These are phyloP conservation scores for Wallacemonas sp. DNA, from an alignment of 208 protist genomes.

Conservation along the genomic window DNA sequence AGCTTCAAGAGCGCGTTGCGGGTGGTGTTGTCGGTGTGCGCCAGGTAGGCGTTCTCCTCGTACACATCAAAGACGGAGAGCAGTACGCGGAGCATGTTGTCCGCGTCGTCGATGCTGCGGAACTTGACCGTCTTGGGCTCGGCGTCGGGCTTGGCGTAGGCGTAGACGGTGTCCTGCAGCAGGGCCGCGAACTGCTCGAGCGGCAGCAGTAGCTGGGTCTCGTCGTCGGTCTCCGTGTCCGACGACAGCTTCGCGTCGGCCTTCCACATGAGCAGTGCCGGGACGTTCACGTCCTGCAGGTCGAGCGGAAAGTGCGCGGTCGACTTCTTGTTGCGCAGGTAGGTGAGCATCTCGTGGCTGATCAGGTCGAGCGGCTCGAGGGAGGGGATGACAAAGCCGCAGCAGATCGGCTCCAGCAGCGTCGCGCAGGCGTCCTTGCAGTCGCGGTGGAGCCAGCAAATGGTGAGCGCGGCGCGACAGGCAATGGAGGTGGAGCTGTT, in stretches of 20 bases:
- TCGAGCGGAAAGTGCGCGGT: slow-evolving; percentile 41
- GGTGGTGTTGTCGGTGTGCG: slow-evolving; percentile 88
- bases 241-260: slow-evolving; percentile 58
- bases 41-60: slow-evolving; percentile 85
- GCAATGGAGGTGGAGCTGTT: slow-evolving; percentile 76
- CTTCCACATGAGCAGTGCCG: slow-evolving; percentile 78
- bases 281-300: slow-evolving; percentile 57
- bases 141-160: slow-evolving; percentile 76
- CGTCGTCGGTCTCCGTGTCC: slow-evolving; percentile 63
- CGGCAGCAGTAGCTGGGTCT: slow-evolving; percentile 59
- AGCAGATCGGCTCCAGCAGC: slow-evolving; percentile 67
- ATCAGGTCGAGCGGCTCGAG: slow-evolving; percentile 67
- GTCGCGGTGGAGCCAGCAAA: slow-evolving; percentile 87
- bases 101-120: slow-evolving; percentile 76
- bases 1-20: slow-evolving; percentile 67
- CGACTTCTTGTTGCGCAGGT: slow-evolving; percentile 53
- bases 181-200: slow-evolving; percentile 74
- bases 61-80: slow-evolving; percentile 87
- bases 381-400: slow-evolving; percentile 38
- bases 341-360: slow-evolving; percentile 56
- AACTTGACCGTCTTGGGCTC: slow-evolving; percentile 74
- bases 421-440: slow-evolving; percentile 59
- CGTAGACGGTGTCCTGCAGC: slow-evolving; percentile 84
- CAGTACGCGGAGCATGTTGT: slow-evolving; percentile 84
- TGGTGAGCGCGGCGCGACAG: slow-evolving; percentile 76